These are phyloP conservation scores for Boletus barrowsii DNA, from an alignment of 768 basidiomycete genomes.

Conservation along the genomic window DNA sequence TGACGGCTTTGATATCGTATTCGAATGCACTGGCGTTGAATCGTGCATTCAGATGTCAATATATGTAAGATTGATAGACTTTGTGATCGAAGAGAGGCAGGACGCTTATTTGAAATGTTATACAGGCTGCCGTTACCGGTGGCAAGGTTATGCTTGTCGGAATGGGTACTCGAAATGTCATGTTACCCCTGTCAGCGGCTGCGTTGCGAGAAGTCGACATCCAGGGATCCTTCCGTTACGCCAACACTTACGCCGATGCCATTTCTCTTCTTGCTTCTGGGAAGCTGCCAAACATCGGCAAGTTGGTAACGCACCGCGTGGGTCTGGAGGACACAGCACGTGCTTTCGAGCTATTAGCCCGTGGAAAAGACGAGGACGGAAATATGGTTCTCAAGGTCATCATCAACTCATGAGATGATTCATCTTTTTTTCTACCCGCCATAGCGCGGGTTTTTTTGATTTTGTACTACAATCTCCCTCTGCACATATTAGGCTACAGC, in stretches of 20 bases:
- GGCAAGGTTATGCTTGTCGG: constrained; percentile 93
- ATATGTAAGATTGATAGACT: constrained; percentile 56
- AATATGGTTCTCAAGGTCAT: constrained; percentile 88
- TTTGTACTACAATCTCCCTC: neutral
- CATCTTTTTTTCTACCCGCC: neutral
- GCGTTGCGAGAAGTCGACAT: constrained; percentile 90
- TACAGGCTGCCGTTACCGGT: constrained; percentile 75
- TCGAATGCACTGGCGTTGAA: constrained; percentile 95
- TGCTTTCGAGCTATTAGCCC: constrained; percentile 80
- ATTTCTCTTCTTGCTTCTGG: constrained; percentile 69
- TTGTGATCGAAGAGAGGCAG: constrained; percentile 4
- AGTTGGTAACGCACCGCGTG: constrained; percentile 80
- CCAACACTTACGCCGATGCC: constrained; percentile 88
- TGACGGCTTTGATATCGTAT: constrained; percentile 89
- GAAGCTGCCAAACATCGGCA: constrained; percentile 58
- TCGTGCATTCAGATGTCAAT: constrained; percentile 88
- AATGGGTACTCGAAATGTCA: constrained; percentile 85
- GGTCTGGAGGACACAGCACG: constrained; percentile 57
- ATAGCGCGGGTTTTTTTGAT: constrained; percentile 5
- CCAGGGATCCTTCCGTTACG: constrained; percentile 87
- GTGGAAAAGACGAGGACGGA: constrained; percentile 76
- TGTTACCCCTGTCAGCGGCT: constrained; percentile 80
- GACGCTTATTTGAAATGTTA: constrained; percentile 12
- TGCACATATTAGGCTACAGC: constrained; percentile 8
- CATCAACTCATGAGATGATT: constrained; percentile 46